phyloP scores from a whole-genome alignment of 2,329 filamentous ascomycete genomes.

The Xylariaceae sp. region DNA sequence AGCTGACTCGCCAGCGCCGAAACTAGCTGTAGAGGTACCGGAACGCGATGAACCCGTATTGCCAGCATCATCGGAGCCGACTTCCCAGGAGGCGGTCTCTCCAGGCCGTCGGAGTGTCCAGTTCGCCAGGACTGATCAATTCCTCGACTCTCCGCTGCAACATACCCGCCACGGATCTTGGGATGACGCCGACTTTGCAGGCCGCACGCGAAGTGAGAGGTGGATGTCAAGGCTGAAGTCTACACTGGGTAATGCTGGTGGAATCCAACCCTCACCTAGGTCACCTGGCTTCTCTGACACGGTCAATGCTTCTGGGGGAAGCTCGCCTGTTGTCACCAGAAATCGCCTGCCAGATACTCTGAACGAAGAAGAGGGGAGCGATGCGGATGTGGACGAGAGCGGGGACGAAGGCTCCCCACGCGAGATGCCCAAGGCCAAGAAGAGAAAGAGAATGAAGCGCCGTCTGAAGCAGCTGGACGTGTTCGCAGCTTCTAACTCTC shows the following conservation, averaged over 20 bases:
- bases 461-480: conserved; percentile 45
- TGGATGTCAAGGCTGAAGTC: conserved; percentile 70
- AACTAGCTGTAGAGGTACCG: conserved; percentile 6
- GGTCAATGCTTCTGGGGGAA: conserved; percentile 31
- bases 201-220: conserved; percentile 53
- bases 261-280: conserved; percentile 38
- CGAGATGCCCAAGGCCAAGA: conserved; percentile 45
- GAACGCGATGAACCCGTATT: conserved; percentile 13
- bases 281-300: conserved; percentile 29
- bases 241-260: conserved; percentile 54
- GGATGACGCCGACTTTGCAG: conserved; percentile 54
- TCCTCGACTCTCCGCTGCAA: conserved; percentile 37
- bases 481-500: conserved; percentile 61
- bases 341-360: conserved; percentile 36
- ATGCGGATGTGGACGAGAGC: conserved; percentile 80
- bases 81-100: conserved; percentile 27
- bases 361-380: conserved; percentile 50
- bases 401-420: conserved; percentile 60
- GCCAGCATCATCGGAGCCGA: too few species aligned
- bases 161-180: conserved; percentile 58
- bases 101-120: conserved; percentile 63
- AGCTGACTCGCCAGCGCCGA: conserved; percentile 14
- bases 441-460: conserved; percentile 55
- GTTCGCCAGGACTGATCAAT: conserved; percentile 54
- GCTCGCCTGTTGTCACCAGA: conserved; percentile 40